Evolutionary conservation across 2,329 filamentous ascomycete genomes (phyloP).

Genomic region (Colletotrichum australisinense): DNA sequence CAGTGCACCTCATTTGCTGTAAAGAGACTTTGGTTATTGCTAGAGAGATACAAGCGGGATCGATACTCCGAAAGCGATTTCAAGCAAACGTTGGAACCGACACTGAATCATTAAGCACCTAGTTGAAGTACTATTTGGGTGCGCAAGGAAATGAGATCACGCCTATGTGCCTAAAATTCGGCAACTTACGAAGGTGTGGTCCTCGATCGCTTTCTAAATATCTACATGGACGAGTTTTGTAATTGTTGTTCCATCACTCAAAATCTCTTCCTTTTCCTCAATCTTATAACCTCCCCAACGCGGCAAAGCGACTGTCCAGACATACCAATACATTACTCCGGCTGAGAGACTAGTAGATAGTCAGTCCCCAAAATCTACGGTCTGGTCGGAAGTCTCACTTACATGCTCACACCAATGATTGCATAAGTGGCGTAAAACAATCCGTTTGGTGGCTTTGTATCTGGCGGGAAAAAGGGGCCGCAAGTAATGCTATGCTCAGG

Average conservation of each 20-base stretch:
- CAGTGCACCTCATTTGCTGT: not conserved
- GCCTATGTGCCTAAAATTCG: too few species aligned
- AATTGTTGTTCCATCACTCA: conserved; percentile 75
- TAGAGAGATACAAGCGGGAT: too few species aligned
- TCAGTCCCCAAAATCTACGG: not conserved
- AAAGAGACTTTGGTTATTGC: too few species aligned
- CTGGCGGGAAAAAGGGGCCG: conserved; percentile 73
- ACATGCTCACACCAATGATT: conserved; percentile 64
- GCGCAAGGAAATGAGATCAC: too few species aligned
- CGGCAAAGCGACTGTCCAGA: conserved; percentile 73
- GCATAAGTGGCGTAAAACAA: conserved; percentile 67
- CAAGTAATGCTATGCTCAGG: conserved; percentile 65
- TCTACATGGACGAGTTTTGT: conserved; percentile 61
- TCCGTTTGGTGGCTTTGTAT: conserved; percentile 55
- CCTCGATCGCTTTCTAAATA: too few species aligned
- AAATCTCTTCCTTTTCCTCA: conserved; percentile 68
- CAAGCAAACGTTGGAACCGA: too few species aligned
- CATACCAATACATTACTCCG: conserved; percentile 74
- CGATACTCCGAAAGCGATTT: too few species aligned
- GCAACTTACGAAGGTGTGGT: too few species aligned
- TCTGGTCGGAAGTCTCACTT: conserved; percentile 44
- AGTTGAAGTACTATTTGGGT: too few species aligned
- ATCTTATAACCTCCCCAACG: conserved; percentile 68
- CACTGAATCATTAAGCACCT: too few species aligned
- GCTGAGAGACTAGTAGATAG: conserved; percentile 61